Evolutionary conservation across 1,284 basidiomycete species (phyloP).

Genomic region (Phylloboletellus chloephorus): DNA sequence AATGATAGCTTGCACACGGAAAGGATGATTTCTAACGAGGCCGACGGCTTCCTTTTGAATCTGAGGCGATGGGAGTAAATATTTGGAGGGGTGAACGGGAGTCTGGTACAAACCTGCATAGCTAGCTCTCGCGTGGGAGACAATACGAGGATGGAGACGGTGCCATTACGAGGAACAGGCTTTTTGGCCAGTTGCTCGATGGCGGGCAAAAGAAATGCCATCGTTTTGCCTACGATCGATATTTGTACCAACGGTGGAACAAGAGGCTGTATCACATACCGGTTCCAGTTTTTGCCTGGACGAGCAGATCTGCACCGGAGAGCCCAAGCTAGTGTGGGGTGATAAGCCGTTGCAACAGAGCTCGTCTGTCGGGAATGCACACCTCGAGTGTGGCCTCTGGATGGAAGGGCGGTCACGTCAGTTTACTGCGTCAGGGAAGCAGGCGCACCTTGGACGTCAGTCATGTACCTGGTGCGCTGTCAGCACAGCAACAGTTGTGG

Average conservation of each 20-base stretch:
- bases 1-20: conserved; percentile 38
- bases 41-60: conserved; percentile 73
- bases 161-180: conserved; percentile 12
- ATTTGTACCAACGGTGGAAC: not conserved
- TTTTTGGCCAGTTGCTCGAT: conserved; percentile 61
- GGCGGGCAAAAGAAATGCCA: conserved; percentile 86
- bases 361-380: not conserved
- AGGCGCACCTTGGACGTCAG: conserved; percentile 38
- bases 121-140: conserved; percentile 89
- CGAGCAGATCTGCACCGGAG: conserved; percentile 37
- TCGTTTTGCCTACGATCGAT: conserved; percentile 63
- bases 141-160: conserved; percentile 58
- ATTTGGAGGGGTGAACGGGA: not conserved
- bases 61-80: conserved; percentile 15
- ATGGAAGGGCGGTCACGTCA: conserved; percentile 5
- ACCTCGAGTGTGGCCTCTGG: conserved; percentile 36
- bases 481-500: conserved; percentile 17
- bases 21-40: conserved; percentile 50
- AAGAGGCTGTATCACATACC: conserved; percentile 21
- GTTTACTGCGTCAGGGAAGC: not conserved
- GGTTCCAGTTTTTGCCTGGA: conserved; percentile 47
- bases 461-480: conserved; percentile 31
- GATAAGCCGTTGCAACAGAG: conserved; percentile 5
- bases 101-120: conserved; percentile 54
- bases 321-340: conserved; percentile 28